Conservation (phyloP, 495 filamentous ascomycete genomes). For the Elaphomyces granulatus region DNA sequence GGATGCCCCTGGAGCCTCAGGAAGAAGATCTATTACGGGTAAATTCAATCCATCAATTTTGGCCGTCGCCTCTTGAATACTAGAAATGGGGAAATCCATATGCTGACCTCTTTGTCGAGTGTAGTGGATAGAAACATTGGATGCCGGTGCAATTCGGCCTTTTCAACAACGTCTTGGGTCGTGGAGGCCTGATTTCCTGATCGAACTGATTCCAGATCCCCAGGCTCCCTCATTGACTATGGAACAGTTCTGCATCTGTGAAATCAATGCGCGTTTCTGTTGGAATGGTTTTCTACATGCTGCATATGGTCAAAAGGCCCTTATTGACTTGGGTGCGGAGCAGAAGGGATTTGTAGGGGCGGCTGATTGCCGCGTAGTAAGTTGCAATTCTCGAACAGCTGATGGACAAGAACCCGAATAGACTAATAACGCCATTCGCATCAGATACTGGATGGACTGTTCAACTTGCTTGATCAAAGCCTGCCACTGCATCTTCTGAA, state of each 20-base stretch:
- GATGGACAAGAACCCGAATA: too few relatives aligned
- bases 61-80: constrained; percentile 2
- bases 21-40: constrained; percentile 22
- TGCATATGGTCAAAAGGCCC: constrained; percentile 12
- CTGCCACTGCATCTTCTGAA: constrained; percentile 24
- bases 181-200: constrained; percentile 33
- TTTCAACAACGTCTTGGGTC: constrained; percentile 15
- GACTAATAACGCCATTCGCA: too few relatives aligned
- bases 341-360: constrained; percentile 2
- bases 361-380: constrained; percentile 6
- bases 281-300: constrained; percentile 23
- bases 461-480: constrained; percentile 11
- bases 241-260: constrained; percentile 23
- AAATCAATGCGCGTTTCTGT: constrained; percentile 33
- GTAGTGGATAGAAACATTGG: constrained; percentile 8
- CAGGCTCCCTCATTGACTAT: background rate
- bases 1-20: constrained; percentile 24
- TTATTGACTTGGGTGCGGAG: constrained; percentile 5
- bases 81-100: too few relatives aligned
- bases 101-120: too few relatives aligned
- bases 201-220: constrained; percentile 11
- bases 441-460: constrained; percentile 11
- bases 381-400: too few relatives aligned
- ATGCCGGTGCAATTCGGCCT: constrained; percentile 1
- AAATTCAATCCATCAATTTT: too few relatives aligned